Base-by-base conservation (phyloP, 1,139 yeast species). In the Candida dubliniensis region DNA sequence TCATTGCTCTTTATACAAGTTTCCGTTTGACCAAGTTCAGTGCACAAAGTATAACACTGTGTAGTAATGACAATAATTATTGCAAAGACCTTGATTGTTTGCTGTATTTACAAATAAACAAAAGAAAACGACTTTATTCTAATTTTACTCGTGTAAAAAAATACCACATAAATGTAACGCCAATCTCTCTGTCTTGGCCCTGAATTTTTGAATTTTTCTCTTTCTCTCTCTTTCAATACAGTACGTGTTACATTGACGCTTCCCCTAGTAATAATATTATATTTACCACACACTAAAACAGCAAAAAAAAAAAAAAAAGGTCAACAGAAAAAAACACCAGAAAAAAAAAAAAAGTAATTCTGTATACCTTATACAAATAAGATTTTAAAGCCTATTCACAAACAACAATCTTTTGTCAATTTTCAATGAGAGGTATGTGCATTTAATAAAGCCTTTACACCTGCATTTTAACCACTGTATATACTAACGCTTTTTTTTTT, bases 391-490 rank as follows among this genome's bases (percentile, higher is more conserved):
- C 30, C n/a, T 27, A 27, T 27, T 10, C 30, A 9, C 32, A 11
- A 8, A 34, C 10, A 39, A 7, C 14, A 25, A 13, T 32, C 13
- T 13, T 10, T 11, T 18, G 23, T n/a, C 24, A 36, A 23, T 15
- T 23, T 26, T 33, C 25, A 35, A 47, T 47, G 50, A 47, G 50
- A 47, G 50, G 50, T 47, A 47, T 38, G 50, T 47, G 9, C 6
- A 18, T 18, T 18, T 5, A 18, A 18, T 5, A 18, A 18, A 18
- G 5, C 23, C 23, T 3, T 18, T 18, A 18, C 23, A 18, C 23
- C 5, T 18, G 23, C 5, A 18, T 18, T 18, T 18, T 5, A 18
- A 18, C 5, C 3, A 18, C 23, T 5, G 5, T 18, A 18, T 18
- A 18, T 18, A 50, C 52, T 47, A 50, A 50, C 53, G 18, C 12